Conservation (phyloP, 106 monocot genomes). For the Acorus calamus region DNA sequence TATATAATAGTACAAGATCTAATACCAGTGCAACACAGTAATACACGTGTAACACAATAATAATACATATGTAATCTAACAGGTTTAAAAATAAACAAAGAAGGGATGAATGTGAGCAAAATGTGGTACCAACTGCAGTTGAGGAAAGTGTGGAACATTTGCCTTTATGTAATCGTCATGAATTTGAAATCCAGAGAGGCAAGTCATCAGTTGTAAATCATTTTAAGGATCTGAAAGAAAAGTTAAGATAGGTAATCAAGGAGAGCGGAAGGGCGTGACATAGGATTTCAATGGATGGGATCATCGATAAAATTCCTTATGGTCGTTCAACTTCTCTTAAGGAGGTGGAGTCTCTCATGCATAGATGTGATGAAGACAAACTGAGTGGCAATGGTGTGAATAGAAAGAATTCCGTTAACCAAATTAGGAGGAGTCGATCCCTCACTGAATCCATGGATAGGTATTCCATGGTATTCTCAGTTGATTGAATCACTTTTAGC, state of each 20-base stretch:
- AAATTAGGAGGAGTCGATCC: constrained; percentile 24
- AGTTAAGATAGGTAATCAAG: constrained; percentile 30
- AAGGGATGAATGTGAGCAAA: background rate
- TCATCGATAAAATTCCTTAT: constrained; percentile 79
- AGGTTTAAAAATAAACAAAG: background rate
- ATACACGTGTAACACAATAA: too few relatives aligned
- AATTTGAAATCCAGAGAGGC: background rate
- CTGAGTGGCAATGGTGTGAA: background rate
- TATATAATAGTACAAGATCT: too few relatives aligned
- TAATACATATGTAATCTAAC: too few relatives aligned
- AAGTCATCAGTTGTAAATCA: background rate
- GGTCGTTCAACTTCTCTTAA: constrained; percentile 36
- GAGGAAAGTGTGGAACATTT: background rate
- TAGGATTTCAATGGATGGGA: constrained; percentile 61
- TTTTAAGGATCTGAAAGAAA: constrained; percentile 24
- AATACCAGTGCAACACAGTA: too few relatives aligned
- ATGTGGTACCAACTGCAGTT: background rate
- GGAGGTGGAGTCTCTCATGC: constrained; percentile 7
- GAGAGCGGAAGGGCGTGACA: constrained; percentile 25
- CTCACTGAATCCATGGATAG: constrained; percentile 38
- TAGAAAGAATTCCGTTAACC: background rate
- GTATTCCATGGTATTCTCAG: constrained; percentile 34
- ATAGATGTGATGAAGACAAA: constrained; percentile 14
- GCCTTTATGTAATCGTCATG: background rate
- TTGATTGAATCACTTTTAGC: constrained; percentile 29